These are phyloP conservation scores for Fomitopsis pulvina DNA, from an alignment of 768 basidiomycete genomes.

Conservation along the genomic window DNA sequence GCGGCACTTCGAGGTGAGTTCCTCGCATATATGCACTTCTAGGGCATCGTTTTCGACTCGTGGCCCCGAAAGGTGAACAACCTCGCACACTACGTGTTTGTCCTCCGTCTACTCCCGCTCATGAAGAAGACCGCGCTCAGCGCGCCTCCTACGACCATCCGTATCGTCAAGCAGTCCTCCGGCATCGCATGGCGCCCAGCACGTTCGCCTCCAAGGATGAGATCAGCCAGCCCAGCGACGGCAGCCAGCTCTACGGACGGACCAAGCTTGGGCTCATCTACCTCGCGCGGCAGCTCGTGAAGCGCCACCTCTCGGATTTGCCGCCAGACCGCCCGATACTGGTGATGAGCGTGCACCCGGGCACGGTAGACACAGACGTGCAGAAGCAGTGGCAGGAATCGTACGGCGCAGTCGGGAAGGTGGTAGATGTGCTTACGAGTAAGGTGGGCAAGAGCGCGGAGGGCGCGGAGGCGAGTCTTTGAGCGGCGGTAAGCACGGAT, in stretches of 20 bases:
- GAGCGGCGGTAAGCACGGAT: constrained; percentile 23
- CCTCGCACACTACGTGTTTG: constrained; percentile 21
- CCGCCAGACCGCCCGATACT: constrained; percentile 16
- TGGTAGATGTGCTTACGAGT: constrained; percentile 15
- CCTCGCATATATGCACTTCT: too few relatives aligned
- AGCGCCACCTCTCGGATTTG: constrained; percentile 14
- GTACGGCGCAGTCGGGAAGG: constrained; percentile 18
- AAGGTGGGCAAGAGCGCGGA: constrained; percentile 22
- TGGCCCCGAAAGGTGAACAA: constrained; percentile 19
- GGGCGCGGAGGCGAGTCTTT: constrained; percentile 23
- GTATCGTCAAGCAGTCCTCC: constrained; percentile 24
- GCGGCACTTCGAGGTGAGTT: constrained; percentile 21
- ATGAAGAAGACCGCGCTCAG: constrained; percentile 21
- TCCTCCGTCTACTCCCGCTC: constrained; percentile 20
- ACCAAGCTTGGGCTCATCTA: constrained; percentile 23
- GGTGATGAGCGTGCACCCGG: constrained; percentile 22
- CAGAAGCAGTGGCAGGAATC: constrained; percentile 20
- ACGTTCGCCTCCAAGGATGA: constrained; percentile 21
- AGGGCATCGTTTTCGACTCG: background rate
- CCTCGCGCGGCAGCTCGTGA: constrained; percentile 17
- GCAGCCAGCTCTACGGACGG: constrained; percentile 19
- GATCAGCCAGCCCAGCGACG: constrained; percentile 19
- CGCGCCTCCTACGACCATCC: constrained; percentile 18
- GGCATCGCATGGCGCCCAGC: constrained; percentile 19
- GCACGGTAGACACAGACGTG: constrained; percentile 23